Evolutionary conservation across 495 filamentous ascomycete species (phyloP).

Genomic region (Chaetomium tenue): DNA sequence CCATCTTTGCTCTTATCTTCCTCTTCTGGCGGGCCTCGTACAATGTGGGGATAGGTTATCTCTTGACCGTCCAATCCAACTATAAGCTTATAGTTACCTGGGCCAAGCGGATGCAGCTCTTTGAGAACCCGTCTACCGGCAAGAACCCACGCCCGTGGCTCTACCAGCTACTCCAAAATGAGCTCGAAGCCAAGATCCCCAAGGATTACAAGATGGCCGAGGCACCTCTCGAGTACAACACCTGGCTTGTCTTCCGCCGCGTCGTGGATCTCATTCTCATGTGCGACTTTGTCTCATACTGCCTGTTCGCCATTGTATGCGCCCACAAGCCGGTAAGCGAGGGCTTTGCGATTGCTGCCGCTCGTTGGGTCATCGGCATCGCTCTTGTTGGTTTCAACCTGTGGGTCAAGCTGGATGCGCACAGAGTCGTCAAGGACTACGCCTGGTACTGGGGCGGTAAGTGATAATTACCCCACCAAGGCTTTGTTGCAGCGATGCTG

Average conservation of each 20-base stretch:
- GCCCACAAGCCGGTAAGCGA: constrained; percentile 70
- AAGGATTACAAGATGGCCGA: constrained; percentile 90
- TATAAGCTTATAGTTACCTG: constrained; percentile 81
- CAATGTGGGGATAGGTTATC: constrained; percentile 89
- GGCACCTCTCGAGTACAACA: constrained; percentile 96
- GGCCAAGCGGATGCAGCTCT: constrained; percentile 81
- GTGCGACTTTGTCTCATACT: constrained; percentile 97
- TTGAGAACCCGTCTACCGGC: constrained; percentile 76
- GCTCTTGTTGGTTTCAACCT: constrained; percentile 89
- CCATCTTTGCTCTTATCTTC: constrained; percentile 76
- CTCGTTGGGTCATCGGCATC: constrained; percentile 80
- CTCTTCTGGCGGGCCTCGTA: constrained; percentile 90
- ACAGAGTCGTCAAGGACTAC: constrained; percentile 98
- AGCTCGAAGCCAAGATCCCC: constrained; percentile 92
- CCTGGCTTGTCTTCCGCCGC: constrained; percentile 93
- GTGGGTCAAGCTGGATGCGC: constrained; percentile 98
- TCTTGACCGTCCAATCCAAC: constrained; percentile 86
- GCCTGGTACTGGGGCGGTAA: constrained; percentile 94
- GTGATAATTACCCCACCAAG: neutral
- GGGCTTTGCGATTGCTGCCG: constrained; percentile 60
- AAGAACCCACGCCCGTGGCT: constrained; percentile 77
- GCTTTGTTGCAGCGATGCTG: constrained; percentile 5
- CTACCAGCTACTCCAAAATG: constrained; percentile 77
- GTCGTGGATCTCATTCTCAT: constrained; percentile 95
- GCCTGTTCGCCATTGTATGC: constrained; percentile 90